Evolutionary conservation across 2,329 filamentous ascomycete species (phyloP).

Genomic region (Cladophialophora yegresii): DNA sequence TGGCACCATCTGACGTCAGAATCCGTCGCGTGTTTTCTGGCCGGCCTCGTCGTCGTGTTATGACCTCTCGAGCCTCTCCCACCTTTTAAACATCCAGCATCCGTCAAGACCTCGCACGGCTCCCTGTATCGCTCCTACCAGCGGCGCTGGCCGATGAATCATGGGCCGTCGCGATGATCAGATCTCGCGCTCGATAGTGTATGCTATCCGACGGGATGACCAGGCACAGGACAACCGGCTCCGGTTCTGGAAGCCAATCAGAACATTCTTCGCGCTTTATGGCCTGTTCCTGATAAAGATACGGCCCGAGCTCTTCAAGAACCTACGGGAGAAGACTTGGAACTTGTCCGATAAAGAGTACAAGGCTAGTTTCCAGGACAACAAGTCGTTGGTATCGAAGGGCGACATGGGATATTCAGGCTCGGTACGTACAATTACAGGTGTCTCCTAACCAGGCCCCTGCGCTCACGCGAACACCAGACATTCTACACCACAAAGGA

Average conservation of each 20-base stretch:
- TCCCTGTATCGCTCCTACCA: background rate
- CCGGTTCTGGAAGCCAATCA: conserved; percentile 44
- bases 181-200: conserved; percentile 49
- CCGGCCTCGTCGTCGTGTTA: background rate
- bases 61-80: background rate
- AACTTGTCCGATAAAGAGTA: conserved; percentile 58
- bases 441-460: too few species aligned
- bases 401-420: conserved; percentile 74
- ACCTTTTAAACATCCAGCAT: background rate
- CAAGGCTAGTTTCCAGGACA: conserved; percentile 54
- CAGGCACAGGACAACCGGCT: conserved; percentile 26
- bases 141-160: background rate
- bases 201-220: conserved; percentile 41
- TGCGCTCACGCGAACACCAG: background rate
- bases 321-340: conserved; percentile 57
- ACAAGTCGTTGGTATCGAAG: conserved; percentile 55
- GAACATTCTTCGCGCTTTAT: conserved; percentile 56
- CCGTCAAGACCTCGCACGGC: background rate
- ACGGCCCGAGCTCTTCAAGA: conserved; percentile 53
- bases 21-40: background rate
- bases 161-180: conserved; percentile 26
- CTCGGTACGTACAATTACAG: conserved; percentile 50
- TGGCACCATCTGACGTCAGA: background rate
- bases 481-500: conserved; percentile 72
- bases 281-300: conserved; percentile 53